phyloP scores from a whole-genome alignment of 2,329 filamentous ascomycete genomes.

The Parafenestella ontariensis region DNA sequence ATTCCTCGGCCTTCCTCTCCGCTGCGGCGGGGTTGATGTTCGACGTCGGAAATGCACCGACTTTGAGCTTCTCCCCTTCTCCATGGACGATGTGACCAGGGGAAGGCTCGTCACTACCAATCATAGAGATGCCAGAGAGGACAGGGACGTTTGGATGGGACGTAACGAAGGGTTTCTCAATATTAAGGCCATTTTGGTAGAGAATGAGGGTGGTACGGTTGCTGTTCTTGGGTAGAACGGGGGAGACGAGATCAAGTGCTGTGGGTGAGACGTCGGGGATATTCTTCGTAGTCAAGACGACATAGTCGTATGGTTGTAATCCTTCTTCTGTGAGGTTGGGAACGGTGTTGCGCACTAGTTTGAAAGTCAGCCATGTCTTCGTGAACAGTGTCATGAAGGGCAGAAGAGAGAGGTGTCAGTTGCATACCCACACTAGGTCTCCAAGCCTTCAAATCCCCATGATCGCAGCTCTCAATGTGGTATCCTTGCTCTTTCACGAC shows the following conservation, averaged over 20 bases:
- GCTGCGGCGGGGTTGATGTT: constrained; percentile 30
- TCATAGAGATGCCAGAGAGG: constrained; percentile 62
- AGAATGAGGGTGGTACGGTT: constrained; percentile 63
- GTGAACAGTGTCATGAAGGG: neutral
- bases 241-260: constrained; percentile 57
- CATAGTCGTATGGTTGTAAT: constrained; percentile 59
- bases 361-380: constrained; percentile 3
- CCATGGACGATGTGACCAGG: constrained; percentile 61
- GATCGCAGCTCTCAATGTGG: constrained; percentile 62
- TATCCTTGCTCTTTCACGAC: constrained; percentile 59
- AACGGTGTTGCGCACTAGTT: constrained; percentile 56
- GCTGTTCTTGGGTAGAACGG: constrained; percentile 58
- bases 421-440: constrained; percentile 53
- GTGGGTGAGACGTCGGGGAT: constrained; percentile 61
- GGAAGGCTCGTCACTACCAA: constrained; percentile 58
- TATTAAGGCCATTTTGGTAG: constrained; percentile 70
- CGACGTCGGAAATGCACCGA: constrained; percentile 59
- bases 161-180: constrained; percentile 61
- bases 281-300: constrained; percentile 67
- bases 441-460: constrained; percentile 60
- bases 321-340: constrained; percentile 52
- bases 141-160: constrained; percentile 61
- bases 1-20: constrained; percentile 49
- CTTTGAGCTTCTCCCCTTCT: constrained; percentile 57
- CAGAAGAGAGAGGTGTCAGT: neutral